A percentile compares a stretch with the other conserved stretches of the same genome.
These are phyloP conservation scores for Leccinum variicolor DNA, from an alignment of 768 basidiomycete genomes.

Conservation along the genomic window DNA sequence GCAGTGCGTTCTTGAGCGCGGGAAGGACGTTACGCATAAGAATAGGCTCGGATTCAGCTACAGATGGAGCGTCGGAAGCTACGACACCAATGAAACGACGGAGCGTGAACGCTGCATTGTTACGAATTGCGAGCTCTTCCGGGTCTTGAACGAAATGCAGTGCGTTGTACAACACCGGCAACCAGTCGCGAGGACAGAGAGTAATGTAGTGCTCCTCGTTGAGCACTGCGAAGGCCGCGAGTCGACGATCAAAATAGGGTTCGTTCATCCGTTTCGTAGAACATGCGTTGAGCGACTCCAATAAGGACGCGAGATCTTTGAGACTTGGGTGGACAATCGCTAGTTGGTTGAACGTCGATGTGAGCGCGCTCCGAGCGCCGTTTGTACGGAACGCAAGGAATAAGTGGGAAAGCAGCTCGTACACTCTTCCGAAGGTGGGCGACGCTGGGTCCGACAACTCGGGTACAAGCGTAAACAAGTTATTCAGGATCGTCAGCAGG, in stretches of 20 bases:
- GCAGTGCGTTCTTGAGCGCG: conserved; percentile 74
- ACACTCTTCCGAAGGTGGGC: conserved; percentile 48
- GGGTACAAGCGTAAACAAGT: conserved; percentile 63
- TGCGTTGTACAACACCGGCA: conserved; percentile 79
- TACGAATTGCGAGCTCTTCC: conserved; percentile 82
- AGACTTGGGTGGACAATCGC: conserved; percentile 41
- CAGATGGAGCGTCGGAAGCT: conserved; percentile 30
- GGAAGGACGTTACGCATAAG: conserved; percentile 71
- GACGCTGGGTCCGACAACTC: conserved; percentile 50
- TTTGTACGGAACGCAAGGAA: conserved; percentile 77
- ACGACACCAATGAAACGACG: conserved; percentile 71
- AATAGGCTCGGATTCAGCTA: conserved; percentile 45
- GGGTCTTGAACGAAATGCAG: conserved; percentile 87
- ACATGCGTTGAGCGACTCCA: conserved; percentile 80
- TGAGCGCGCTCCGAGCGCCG: conserved; percentile 63
- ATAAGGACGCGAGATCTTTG: conserved; percentile 45
- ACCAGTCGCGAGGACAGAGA: conserved; percentile 64
- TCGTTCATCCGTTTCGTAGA: conserved; percentile 82
- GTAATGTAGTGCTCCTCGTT: conserved; percentile 61
- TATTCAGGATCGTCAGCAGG: conserved; percentile 66
- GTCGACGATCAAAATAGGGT: conserved; percentile 86
- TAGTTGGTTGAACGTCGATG: conserved; percentile 59
- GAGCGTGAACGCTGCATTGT: conserved; percentile 72
- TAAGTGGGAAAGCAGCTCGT: conserved; percentile 65
- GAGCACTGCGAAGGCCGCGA: conserved; percentile 68